Conservation (phyloP, 768 basidiomycete species). For the Hericium erinaceus region DNA sequence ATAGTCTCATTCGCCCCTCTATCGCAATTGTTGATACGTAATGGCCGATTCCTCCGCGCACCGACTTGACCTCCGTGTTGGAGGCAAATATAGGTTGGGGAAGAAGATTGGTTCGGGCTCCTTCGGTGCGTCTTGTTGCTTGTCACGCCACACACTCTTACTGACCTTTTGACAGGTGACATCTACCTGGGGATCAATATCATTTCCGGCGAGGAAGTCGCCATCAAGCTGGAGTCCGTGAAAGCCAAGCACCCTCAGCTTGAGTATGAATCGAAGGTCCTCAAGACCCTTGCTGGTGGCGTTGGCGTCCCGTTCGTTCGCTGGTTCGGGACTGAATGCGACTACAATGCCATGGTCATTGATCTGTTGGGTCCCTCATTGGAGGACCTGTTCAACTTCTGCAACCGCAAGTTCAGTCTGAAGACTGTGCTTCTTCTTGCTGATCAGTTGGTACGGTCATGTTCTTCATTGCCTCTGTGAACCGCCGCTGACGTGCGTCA, state of each 20-base stretch:
- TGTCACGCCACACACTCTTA: neutral
- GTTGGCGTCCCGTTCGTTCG: slow-evolving; percentile 98
- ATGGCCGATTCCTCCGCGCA: slow-evolving; percentile 69
- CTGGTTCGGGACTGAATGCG: slow-evolving; percentile 93
- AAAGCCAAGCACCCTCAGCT: slow-evolving; percentile 99
- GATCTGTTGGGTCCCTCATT: slow-evolving; percentile 91
- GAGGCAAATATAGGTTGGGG: slow-evolving; percentile 94
- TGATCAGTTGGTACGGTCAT: slow-evolving; percentile 76
- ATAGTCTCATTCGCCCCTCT: slow-evolving; percentile 6
- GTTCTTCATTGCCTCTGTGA: neutral
- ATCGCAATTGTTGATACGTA: neutral
- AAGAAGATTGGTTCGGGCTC: slow-evolving; percentile 99
- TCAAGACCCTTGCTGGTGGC: slow-evolving; percentile 97
- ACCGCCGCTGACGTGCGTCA: slow-evolving; percentile 7
- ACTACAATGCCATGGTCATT: slow-evolving; percentile 99
- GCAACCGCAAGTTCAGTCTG: slow-evolving; percentile 94
- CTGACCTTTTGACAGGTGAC: slow-evolving; percentile 51
- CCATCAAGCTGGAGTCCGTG: slow-evolving; percentile 99
- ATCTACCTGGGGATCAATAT: slow-evolving; percentile 99
- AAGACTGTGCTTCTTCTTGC: slow-evolving; percentile 96
- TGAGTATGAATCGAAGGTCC: slow-evolving; percentile 93
- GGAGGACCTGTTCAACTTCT: slow-evolving; percentile 89
- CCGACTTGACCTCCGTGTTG: slow-evolving; percentile 82
- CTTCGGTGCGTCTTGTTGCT: slow-evolving; percentile 60
- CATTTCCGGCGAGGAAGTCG: slow-evolving; percentile 98